A percentile compares a stretch with the other conserved stretches of the same genome.
Evolutionary conservation across 441 rosid species (phyloP).

Genomic region (Arabidopsis lyrata): DNA sequence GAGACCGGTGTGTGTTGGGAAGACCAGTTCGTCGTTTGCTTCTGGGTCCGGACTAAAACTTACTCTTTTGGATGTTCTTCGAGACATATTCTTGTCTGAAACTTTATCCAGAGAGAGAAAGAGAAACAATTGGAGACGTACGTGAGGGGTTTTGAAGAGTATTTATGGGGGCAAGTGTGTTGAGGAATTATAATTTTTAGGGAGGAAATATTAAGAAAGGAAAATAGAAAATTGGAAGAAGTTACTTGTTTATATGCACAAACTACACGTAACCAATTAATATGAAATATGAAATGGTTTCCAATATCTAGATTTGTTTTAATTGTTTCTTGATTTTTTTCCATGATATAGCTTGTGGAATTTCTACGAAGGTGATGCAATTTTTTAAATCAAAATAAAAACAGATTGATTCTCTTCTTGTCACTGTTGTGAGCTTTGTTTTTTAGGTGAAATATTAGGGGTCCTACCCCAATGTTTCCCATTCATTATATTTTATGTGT

Average conservation of each 20-base stretch:
- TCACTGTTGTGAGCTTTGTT: slow-evolving; percentile 33
- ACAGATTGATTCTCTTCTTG: slow-evolving; percentile 34
- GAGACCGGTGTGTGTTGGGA: slow-evolving; percentile 30
- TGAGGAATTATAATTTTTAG: not conserved
- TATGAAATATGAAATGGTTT: slow-evolving; percentile 8
- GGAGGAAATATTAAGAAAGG: not conserved
- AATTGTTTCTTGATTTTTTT: not conserved
- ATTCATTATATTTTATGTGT: not conserved
- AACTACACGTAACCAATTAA: not conserved
- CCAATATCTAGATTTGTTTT: not conserved
- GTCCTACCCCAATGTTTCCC: slow-evolving; percentile 15
- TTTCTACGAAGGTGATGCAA: slow-evolving; percentile 16
- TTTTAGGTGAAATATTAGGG: slow-evolving; percentile 26
- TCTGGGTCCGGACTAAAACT: slow-evolving; percentile 64
- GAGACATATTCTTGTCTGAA: slow-evolving; percentile 53
- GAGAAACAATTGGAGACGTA: slow-evolving; percentile 13
- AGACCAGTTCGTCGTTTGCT: slow-evolving; percentile 39
- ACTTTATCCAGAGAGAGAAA: slow-evolving; percentile 17
- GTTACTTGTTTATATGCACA: not conserved
- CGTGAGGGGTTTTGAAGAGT: slow-evolving; percentile 24
- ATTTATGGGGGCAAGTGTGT: slow-evolving; percentile 46
- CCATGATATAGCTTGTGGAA: not conserved
- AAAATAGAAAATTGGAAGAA: not conserved
- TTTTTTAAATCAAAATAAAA: not conserved
- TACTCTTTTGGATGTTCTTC: slow-evolving; percentile 58